phyloP scores from a whole-genome alignment of 257 asterid species.

The Lithospermum erythrorhizon region DNA sequence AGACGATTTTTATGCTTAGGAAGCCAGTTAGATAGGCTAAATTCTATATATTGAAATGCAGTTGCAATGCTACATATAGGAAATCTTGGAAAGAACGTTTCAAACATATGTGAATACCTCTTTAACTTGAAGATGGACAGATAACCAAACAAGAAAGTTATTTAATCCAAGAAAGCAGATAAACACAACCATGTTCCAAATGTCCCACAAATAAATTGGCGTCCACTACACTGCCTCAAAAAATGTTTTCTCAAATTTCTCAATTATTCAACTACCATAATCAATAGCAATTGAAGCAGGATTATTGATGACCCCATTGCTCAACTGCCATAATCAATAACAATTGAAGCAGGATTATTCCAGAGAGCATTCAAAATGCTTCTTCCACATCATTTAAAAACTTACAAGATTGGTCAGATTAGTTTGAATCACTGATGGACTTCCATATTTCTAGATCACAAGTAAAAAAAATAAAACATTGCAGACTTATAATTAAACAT shows the following conservation, averaged over 20 bases:
- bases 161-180: constrained; percentile 7
- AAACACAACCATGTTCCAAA: constrained; percentile 14
- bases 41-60: too few species aligned
- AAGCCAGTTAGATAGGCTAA: too few species aligned
- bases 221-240: constrained; percentile 18
- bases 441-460: neutral
- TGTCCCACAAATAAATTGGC: constrained; percentile 33
- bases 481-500: constrained; percentile 6
- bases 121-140: neutral
- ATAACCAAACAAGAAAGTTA: constrained; percentile 1
- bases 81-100: neutral
- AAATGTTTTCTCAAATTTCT: constrained; percentile 9
- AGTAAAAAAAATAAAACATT: neutral
- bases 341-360: constrained; percentile 17
- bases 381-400: neutral
- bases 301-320: constrained; percentile 21
- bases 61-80: too few species aligned
- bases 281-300: constrained; percentile 20
- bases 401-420: neutral
- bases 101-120: neutral
- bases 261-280: constrained; percentile 28
- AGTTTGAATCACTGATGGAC: too few species aligned
- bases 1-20: too few species aligned
- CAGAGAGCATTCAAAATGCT: neutral
- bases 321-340: constrained; percentile 27